Conservation (phyloP, 1,139 yeast species). For the Candida frijolesensis region DNA sequence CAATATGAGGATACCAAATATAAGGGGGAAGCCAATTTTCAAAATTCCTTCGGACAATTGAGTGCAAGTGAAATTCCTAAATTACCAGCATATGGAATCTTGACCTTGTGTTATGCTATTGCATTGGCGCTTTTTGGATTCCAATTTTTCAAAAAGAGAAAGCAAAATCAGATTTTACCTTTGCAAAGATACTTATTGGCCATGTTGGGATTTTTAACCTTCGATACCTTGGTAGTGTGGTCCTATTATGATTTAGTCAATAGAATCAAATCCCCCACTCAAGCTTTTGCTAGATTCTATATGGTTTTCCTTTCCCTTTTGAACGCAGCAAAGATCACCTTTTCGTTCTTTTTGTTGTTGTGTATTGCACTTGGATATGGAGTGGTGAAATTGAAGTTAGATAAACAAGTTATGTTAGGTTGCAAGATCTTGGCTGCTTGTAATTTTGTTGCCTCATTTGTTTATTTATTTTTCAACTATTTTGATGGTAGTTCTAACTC, state of each 20-base stretch:
- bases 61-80: conserved; percentile 92
- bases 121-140: conserved; percentile 82
- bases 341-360: conserved; percentile 82
- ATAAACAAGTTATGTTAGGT: conserved; percentile 72
- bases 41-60: conserved; percentile 87
- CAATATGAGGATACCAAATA: conserved; percentile 46
- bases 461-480: conserved; percentile 73
- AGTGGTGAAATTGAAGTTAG: conserved; percentile 83
- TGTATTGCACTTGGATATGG: conserved; percentile 94
- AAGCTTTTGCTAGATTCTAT: conserved; percentile 69
- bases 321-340: conserved; percentile 81
- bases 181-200: conserved; percentile 89
- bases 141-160: conserved; percentile 81
- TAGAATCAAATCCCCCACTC: conserved; percentile 51
- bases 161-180: conserved; percentile 76
- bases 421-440: conserved; percentile 76
- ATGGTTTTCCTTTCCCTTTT: conserved; percentile 76
- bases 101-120: conserved; percentile 82
- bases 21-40: conserved; percentile 70
- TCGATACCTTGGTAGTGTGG: conserved; percentile 89
- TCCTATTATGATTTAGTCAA: conserved; percentile 87
- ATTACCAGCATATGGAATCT: conserved; percentile 82
- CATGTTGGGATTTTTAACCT: conserved; percentile 77
- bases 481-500: conserved; percentile 46
- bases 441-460: conserved; percentile 69